phyloP scores from a whole-genome alignment of 1,284 basidiomycete genomes.

The Mycosarcoma mackinlayi region DNA sequence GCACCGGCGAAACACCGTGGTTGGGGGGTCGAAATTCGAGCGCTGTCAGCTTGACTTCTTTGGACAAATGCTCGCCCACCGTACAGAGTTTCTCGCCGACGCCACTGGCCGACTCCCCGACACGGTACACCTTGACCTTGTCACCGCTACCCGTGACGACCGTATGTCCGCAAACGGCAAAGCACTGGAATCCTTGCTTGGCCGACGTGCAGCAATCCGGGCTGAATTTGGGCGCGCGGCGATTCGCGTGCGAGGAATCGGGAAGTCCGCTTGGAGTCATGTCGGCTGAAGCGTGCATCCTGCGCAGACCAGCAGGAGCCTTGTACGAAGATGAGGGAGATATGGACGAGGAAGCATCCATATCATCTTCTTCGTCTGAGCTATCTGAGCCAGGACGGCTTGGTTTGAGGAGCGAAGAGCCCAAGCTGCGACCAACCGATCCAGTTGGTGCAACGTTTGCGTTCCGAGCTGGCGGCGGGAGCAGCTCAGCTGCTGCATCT shows the following conservation, averaged over 20 bases:
- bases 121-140: slow-evolving; percentile 57
- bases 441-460: slow-evolving; percentile 2
- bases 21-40: slow-evolving; percentile 52
- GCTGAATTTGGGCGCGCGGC: slow-evolving; percentile 41
- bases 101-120: slow-evolving; percentile 42
- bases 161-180: slow-evolving; percentile 48
- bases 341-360: slow-evolving; percentile 11
- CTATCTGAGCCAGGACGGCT: slow-evolving; percentile 26
- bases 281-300: slow-evolving; percentile 27
- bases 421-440: slow-evolving; percentile 24
- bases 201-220: slow-evolving; percentile 41
- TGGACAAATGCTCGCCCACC: slow-evolving; percentile 44
- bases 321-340: slow-evolving; percentile 32
- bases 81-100: slow-evolving; percentile 52
- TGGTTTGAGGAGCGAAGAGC: slow-evolving; percentile 9
- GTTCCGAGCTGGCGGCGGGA: slow-evolving; percentile 32
- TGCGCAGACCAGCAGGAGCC: slow-evolving; percentile 23
- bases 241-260: slow-evolving; percentile 48
- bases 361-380: slow-evolving; percentile 45
- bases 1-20: slow-evolving; percentile 22
- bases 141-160: slow-evolving; percentile 52
- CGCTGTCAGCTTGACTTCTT: slow-evolving; percentile 53
- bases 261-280: slow-evolving; percentile 41
- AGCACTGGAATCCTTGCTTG: slow-evolving; percentile 43
- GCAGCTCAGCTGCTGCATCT: slow-evolving; percentile 8